Evolutionary conservation across 1,284 basidiomycete species (phyloP), one percentile per base, ranked within the genome.

Genomic region (Singerocomus inundabilis): DNA sequence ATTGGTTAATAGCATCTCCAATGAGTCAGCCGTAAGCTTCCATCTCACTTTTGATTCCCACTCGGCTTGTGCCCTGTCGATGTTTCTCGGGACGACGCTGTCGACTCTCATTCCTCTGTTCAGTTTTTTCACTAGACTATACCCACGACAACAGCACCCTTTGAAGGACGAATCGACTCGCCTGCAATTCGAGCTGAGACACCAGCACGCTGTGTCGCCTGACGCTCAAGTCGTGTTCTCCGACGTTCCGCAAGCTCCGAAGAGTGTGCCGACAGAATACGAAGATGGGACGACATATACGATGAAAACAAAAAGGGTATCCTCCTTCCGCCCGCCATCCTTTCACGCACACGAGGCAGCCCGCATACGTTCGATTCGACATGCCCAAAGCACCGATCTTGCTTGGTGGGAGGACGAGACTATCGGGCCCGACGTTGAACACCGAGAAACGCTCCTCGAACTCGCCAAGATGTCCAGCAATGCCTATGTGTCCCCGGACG

Each of bases 381-480:
- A 74, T 48, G 73, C 71, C 8, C 75, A 82, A 56, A 80, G 70
- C 50, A 67, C 72, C 42, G 55, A 60, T 26, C 59, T 84, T 39
- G 66, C 71, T 6, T 91, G 88, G 88, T 74, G 81, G 10, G 79
- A 82, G 61, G 78, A 82, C 11, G 80, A 82, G 49, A 67, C 85
- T 4, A 29, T 69, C 5, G 83, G 72, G 0, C 88, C 88, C n/a
- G 82, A 98, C 65, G 77, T 91, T 13, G 81, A 85, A 41, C 82
- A 82, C 55, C 78, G 92, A 15, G 80, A 87, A 54, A 91, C 92
- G 1, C 71, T 99, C 21, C 75, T 91, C 12, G 74, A 83, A 26
- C 78, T 99, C 34, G 96, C 94, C 18, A 97, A 93, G 78, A 98
- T 99, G 91, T 83, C 92, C 26, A 89, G 85, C 58, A 92, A 97